Evolutionary conservation across 768 basidiomycete species (phyloP).

Genomic region (Tubosaeta sp.): DNA sequence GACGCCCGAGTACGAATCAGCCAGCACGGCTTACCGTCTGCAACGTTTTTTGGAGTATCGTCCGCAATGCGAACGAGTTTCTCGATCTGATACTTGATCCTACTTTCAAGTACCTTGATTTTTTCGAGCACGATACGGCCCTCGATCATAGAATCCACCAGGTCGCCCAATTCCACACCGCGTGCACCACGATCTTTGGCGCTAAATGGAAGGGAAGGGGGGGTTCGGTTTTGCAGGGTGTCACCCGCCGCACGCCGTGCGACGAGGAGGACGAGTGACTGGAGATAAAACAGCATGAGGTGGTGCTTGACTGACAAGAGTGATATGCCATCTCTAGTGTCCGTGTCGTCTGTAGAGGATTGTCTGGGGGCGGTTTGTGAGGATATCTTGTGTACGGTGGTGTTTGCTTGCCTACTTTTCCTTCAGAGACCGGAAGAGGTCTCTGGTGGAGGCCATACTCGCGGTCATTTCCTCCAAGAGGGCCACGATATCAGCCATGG

Average conservation of each 20-base stretch:
- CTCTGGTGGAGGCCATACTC: conserved; percentile 59
- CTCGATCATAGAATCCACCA: conserved; percentile 78
- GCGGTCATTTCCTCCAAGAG: conserved; percentile 53
- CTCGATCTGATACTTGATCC: conserved; percentile 94
- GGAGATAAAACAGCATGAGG: conserved; percentile 78
- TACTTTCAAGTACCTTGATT: conserved; percentile 73
- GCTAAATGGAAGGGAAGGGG: conserved; percentile 51
- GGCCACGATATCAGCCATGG: conserved; percentile 24
- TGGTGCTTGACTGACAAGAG: conserved; percentile 86
- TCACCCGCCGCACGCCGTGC: conserved; percentile 70
- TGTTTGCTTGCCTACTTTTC: conserved; percentile 43
- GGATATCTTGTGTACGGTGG: neutral
- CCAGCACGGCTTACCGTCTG: conserved; percentile 51
- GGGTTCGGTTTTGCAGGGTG: conserved; percentile 48
- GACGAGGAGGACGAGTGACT: conserved; percentile 71
- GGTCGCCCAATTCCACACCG: conserved; percentile 62
- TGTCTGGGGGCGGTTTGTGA: conserved; percentile 26
- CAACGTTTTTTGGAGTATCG: conserved; percentile 43
- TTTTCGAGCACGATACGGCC: conserved; percentile 85
- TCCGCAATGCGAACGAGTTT: conserved; percentile 81
- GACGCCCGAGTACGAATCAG: neutral
- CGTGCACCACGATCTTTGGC: conserved; percentile 46
- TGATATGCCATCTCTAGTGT: conserved; percentile 80
- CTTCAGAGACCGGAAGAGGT: conserved; percentile 48
- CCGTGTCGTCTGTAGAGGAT: conserved; percentile 33